Percentiles rank a stretch among this genome's conserved stretches.
Evolutionary conservation across 2,329 filamentous ascomycete genomes (phyloP).

Genomic region (Colletotrichum acutatum): DNA sequence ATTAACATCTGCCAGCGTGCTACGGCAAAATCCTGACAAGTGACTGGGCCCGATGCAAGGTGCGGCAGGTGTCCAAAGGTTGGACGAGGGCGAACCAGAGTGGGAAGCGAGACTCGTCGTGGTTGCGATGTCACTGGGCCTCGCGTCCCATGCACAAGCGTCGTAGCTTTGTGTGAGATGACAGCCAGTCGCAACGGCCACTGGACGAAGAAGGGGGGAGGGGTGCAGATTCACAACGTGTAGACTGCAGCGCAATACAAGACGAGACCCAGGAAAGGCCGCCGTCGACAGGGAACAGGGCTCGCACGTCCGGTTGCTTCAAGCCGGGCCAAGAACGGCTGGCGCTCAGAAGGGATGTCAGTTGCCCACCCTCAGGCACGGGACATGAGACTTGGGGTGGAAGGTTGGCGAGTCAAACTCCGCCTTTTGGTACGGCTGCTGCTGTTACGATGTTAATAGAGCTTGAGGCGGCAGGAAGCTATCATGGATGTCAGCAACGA

Average conservation of each 20-base stretch:
- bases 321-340: conserved; percentile 24
- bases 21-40: neutral
- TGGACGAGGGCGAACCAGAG: conserved; percentile 1
- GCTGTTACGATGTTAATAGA: conserved; percentile 12
- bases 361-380: conserved; percentile 25
- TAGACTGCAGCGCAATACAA: neutral
- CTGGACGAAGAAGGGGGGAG: conserved; percentile 19
- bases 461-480: conserved; percentile 6
- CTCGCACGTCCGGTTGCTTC: conserved; percentile 1
- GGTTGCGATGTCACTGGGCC: conserved; percentile 20
- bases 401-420: conserved; percentile 12
- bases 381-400: conserved; percentile 15
- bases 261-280: conserved; percentile 10
- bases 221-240: conserved; percentile 23
- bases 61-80: conserved; percentile 9
- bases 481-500: conserved; percentile 10
- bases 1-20: conserved; percentile 11
- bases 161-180: conserved; percentile 31
- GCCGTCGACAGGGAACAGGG: conserved; percentile 29
- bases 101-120: conserved; percentile 22
- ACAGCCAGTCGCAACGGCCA: conserved; percentile 28
- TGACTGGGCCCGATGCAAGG: conserved; percentile 14
- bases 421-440: neutral
- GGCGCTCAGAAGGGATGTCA: conserved; percentile 25
- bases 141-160: conserved; percentile 22